Percentiles rank a stretch among this genome's conserved stretches.
Evolutionary conservation across 31 red algal species (phyloP).

Genomic region (Asparagopsis taxiformis): DNA sequence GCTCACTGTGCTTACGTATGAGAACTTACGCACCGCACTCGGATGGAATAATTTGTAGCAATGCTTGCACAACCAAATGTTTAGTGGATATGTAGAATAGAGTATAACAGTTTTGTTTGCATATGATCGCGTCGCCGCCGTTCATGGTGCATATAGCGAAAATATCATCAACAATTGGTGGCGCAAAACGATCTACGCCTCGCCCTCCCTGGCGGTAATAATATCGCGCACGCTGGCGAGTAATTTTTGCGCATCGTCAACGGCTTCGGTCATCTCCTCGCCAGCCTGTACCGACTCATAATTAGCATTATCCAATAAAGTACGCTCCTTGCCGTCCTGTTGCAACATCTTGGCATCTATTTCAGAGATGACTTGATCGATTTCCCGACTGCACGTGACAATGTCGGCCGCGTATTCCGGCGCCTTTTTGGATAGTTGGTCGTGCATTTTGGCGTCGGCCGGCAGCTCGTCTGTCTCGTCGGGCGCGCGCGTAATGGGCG

Average conservation of each 20-base stretch:
- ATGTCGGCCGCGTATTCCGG: conserved; percentile 63
- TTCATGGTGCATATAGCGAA: conserved; percentile 1
- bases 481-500: conserved; percentile 48
- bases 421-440: conserved; percentile 16
- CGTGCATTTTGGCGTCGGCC: conserved; percentile 30
- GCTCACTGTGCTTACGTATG: conserved; percentile 77
- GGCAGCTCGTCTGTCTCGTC: conserved; percentile 48
- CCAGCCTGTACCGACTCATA: conserved; percentile 54
- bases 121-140: too few species aligned
- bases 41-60: conserved; percentile 83
- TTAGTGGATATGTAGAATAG: neutral
- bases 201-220: conserved; percentile 52
- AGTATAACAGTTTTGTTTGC: too few species aligned
- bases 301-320: conserved; percentile 35
- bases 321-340: conserved; percentile 34
- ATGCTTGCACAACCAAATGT: neutral
- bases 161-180: too few species aligned
- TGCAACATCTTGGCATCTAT: conserved; percentile 48
- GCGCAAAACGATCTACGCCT: conserved; percentile 26
- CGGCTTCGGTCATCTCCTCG: conserved; percentile 61
- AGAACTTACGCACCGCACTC: conserved; percentile 60
- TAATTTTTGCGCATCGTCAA: conserved; percentile 58
- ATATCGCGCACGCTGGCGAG: conserved; percentile 55
- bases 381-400: conserved; percentile 30
- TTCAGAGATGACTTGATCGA: conserved; percentile 29